phyloP scores from a whole-genome alignment of 2,329 filamentous ascomycete genomes.

The Colletotrichum liaoningense region DNA sequence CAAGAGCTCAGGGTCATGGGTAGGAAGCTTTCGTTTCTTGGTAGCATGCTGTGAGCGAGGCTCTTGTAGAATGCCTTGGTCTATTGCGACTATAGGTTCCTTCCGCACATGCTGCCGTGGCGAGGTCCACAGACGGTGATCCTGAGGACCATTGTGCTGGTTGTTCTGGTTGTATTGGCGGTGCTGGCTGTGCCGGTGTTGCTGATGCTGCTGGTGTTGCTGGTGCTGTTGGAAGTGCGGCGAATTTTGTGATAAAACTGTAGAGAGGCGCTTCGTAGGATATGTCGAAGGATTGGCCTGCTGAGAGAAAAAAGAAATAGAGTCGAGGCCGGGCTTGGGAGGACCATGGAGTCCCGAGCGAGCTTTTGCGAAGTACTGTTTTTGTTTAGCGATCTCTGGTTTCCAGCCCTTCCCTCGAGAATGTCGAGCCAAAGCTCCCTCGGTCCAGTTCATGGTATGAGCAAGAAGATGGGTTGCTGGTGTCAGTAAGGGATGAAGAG shows the following conservation, averaged over 20 bases:
- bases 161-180: not conserved
- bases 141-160: not conserved
- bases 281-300: not conserved
- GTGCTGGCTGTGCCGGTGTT: constrained; percentile 32
- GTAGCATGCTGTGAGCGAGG: not conserved
- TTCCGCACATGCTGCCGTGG: not conserved
- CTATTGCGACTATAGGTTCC: not conserved
- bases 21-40: not conserved
- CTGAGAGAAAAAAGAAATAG: constrained; percentile 42
- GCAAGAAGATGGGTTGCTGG: not conserved
- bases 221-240: constrained; percentile 27
- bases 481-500: not conserved
- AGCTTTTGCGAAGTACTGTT: constrained; percentile 51
- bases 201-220: constrained; percentile 38
- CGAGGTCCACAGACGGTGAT: too few relatives aligned
- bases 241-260: not conserved
- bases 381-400: constrained; percentile 48
- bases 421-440: constrained; percentile 50
- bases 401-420: constrained; percentile 47
- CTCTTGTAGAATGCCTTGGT: not conserved
- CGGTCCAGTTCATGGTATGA: constrained; percentile 56
- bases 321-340: not conserved
- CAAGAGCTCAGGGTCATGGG: not conserved
- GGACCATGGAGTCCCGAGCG: constrained; percentile 22
- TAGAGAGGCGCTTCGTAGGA: not conserved